These are phyloP conservation scores for Ceratocystis ficicola DNA, from an alignment of 2,329 filamentous ascomycete species.

Conservation along the genomic window DNA sequence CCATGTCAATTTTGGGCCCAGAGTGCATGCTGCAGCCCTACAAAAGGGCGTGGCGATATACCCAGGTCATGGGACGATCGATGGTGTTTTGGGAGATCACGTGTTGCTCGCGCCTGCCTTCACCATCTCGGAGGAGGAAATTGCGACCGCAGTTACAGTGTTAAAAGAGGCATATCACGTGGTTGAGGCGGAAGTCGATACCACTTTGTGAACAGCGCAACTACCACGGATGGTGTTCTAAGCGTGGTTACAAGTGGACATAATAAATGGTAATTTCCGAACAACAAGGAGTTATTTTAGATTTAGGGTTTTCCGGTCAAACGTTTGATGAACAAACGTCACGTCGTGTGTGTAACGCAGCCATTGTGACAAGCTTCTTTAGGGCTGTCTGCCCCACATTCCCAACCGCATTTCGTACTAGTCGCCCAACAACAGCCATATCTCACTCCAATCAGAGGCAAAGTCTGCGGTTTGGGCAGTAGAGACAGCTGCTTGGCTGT, in stretches of 20 bases:
- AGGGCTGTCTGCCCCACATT: not conserved
- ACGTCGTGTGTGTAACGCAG: not conserved
- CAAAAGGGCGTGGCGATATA: slow-evolving; percentile 37
- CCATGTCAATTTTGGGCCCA: slow-evolving; percentile 25
- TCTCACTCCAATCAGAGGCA: slow-evolving; percentile 15
- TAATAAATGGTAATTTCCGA: not conserved
- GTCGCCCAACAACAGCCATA: slow-evolving; percentile 20
- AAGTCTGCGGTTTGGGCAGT: slow-evolving; percentile 1
- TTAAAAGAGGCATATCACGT: not conserved
- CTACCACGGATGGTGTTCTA: not conserved
- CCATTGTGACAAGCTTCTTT: not conserved
- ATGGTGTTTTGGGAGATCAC: slow-evolving; percentile 53
- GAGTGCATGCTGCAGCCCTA: slow-evolving; percentile 28
- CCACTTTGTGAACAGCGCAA: slow-evolving; percentile 1
- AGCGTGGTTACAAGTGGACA: not conserved
- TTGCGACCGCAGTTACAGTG: slow-evolving; percentile 30
- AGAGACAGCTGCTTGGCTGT: not conserved
- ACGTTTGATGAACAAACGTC: not conserved
- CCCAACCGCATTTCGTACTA: not conserved
- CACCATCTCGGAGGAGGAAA: slow-evolving; percentile 45
- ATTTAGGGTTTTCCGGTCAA: not conserved
- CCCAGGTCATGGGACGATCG: slow-evolving; percentile 48
- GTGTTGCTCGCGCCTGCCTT: slow-evolving; percentile 58
- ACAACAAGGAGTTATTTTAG: not conserved
- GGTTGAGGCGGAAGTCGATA: not conserved